phyloP scores from a whole-genome alignment of 2,329 filamentous ascomycete genomes.

The Aspergillus sp. region DNA sequence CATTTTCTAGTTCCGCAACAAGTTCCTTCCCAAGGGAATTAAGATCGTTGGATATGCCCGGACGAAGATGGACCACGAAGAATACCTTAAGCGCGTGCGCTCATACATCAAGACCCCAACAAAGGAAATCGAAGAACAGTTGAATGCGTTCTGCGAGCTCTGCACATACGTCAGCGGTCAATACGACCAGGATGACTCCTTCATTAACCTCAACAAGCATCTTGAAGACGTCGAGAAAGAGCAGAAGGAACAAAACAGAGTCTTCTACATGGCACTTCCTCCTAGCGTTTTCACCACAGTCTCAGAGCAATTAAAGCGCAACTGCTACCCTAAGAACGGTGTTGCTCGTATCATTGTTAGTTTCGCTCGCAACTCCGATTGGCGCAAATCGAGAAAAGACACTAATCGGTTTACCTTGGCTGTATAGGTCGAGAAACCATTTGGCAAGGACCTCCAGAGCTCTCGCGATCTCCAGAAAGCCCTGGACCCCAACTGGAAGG shows the following conservation, averaged over 20 bases:
- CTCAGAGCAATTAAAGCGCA: constrained; percentile 93
- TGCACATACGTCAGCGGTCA: constrained; percentile 96
- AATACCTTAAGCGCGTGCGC: constrained; percentile 90
- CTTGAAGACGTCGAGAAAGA: constrained; percentile 81
- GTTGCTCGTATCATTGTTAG: constrained; percentile 91
- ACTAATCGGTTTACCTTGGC: constrained; percentile 21
- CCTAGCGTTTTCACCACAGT: constrained; percentile 98
- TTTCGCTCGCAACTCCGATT: constrained; percentile 13
- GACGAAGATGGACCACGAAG: constrained; percentile 98
- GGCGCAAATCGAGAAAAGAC: not conserved
- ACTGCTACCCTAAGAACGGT: constrained; percentile 89
- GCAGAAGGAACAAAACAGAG: constrained; percentile 78
- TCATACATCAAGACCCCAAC: constrained; percentile 99
- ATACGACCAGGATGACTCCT: constrained; percentile 96
- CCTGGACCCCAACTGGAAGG: constrained; percentile 95
- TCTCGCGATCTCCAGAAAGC: constrained; percentile 94
- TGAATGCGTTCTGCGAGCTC: constrained; percentile 81
- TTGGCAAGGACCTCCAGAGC: constrained; percentile 93
- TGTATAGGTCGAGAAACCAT: constrained; percentile 91
- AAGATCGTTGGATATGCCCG: constrained; percentile 98
- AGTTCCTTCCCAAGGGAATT: constrained; percentile 95
- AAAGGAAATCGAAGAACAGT: constrained; percentile 93
- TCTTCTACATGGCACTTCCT: constrained; percentile 99
- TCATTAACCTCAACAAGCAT: constrained; percentile 80
- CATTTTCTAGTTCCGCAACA: constrained; percentile 79